phyloP scores from a whole-genome alignment of 2,329 filamentous ascomycete species.

The Botrytis byssoidea region DNA sequence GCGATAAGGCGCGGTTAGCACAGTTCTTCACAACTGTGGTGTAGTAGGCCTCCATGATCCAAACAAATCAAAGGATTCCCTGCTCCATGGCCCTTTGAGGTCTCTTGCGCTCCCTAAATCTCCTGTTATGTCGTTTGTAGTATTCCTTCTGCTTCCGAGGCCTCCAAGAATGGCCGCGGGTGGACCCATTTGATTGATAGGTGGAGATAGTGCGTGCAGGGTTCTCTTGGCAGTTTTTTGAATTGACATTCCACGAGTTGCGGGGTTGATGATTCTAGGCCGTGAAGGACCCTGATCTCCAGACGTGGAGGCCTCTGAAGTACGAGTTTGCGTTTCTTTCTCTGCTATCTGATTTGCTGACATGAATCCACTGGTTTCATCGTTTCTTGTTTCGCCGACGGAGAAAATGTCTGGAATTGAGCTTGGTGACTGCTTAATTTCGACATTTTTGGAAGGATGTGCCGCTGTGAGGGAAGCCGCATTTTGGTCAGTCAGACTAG shows the following conservation, averaged over 20 bases:
- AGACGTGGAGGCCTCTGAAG: background rate
- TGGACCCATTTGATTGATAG: conserved; percentile 25
- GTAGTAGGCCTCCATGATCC: conserved; percentile 32
- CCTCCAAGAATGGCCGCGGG: background rate
- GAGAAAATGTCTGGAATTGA: background rate
- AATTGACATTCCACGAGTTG: conserved; percentile 34
- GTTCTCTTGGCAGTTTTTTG: conserved; percentile 30
- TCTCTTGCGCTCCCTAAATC: background rate
- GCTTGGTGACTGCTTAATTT: conserved; percentile 22
- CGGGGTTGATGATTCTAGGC: conserved; percentile 32
- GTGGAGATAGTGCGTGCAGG: conserved; percentile 22
- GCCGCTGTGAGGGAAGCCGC: conserved; percentile 11
- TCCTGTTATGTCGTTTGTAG: background rate
- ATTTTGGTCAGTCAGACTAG: background rate
- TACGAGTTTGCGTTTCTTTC: background rate
- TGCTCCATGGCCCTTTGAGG: conserved; percentile 38
- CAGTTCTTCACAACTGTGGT: conserved; percentile 12
- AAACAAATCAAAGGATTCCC: conserved; percentile 41
- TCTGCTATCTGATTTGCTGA: conserved; percentile 17
- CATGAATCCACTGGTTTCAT: conserved; percentile 8
- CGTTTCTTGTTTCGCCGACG: background rate
- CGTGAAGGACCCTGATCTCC: conserved; percentile 21
- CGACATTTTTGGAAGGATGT: conserved; percentile 3
- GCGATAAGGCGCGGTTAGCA: background rate
- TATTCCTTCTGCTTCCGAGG: conserved; percentile 10